These are phyloP conservation scores for Pseudopyrenochaeta lycopersici DNA, from an alignment of 2,329 filamentous ascomycete genomes.

Conservation along the genomic window DNA sequence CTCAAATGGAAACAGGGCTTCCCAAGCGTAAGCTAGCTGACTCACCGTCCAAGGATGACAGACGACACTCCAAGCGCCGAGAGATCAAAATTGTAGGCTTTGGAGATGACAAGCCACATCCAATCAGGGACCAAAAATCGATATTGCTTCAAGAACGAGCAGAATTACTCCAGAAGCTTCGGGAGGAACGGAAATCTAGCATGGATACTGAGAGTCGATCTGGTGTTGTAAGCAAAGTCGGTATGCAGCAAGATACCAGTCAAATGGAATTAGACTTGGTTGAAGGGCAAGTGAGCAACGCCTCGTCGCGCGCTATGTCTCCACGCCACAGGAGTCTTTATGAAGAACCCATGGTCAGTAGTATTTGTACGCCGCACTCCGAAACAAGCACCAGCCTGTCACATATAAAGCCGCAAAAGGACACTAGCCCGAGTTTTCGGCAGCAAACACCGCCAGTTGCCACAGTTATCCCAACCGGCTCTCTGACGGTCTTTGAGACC, in stretches of 20 bases:
- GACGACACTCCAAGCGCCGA: slow-evolving; percentile 29
- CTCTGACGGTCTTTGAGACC: slow-evolving; percentile 24
- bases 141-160: slow-evolving; percentile 18
- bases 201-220: slow-evolving; percentile 16
- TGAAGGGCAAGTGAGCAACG: background rate
- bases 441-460: background rate
- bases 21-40: slow-evolving; percentile 33
- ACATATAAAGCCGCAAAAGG: background rate
- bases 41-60: slow-evolving; percentile 26
- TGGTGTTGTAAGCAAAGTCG: background rate
- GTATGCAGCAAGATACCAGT: slow-evolving; percentile 2
- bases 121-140: slow-evolving; percentile 3
- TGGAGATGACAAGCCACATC: slow-evolving; percentile 6
- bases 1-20: slow-evolving; percentile 1
- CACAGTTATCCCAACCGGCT: background rate
- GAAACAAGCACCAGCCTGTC: background rate
- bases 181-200: slow-evolving; percentile 21
- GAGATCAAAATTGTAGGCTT: slow-evolving; percentile 35
- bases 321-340: slow-evolving; percentile 31
- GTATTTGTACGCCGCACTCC: background rate
- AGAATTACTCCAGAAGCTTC: slow-evolving; percentile 21
- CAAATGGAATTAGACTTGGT: slow-evolving; percentile 9
- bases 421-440: background rate
- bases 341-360: slow-evolving; percentile 10
- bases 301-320: slow-evolving; percentile 13